These are phyloP conservation scores for Cryoendolithus antarcticus DNA, from an alignment of 2,329 filamentous ascomycete genomes.

Conservation along the genomic window DNA sequence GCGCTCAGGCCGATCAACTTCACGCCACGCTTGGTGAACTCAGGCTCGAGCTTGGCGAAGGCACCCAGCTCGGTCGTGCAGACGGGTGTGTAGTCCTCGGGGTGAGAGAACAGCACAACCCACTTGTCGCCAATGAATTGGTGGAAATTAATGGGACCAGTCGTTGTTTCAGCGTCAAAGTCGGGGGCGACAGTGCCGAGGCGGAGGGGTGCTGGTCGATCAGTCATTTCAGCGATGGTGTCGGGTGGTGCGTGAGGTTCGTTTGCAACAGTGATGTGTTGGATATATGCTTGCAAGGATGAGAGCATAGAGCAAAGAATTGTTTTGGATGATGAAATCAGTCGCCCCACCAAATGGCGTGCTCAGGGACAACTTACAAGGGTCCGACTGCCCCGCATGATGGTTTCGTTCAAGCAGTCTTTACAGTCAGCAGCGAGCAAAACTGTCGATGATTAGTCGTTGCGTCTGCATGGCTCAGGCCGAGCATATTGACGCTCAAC, in stretches of 20 bases:
- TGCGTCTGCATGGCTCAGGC: too few relatives aligned
- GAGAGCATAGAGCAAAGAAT: too few relatives aligned
- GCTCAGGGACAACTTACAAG: too few relatives aligned
- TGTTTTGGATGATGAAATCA: neutral
- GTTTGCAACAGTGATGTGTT: neutral
- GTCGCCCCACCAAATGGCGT: too few relatives aligned
- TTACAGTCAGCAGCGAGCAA: too few relatives aligned
- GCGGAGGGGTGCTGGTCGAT: slow-evolving; percentile 38
- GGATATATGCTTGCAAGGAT: neutral
- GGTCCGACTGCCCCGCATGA: too few relatives aligned
- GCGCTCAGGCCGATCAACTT: slow-evolving; percentile 49
- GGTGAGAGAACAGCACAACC: slow-evolving; percentile 61
- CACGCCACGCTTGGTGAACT: slow-evolving; percentile 49
- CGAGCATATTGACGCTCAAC: too few relatives aligned
- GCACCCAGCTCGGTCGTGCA: slow-evolving; percentile 53
- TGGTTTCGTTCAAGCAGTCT: too few relatives aligned
- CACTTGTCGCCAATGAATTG: slow-evolving; percentile 59
- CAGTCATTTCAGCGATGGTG: slow-evolving; percentile 8
- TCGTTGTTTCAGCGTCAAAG: slow-evolving; percentile 56
- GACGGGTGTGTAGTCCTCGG: slow-evolving; percentile 48
- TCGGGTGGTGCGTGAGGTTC: slow-evolving; percentile 1
- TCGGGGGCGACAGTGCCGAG: slow-evolving; percentile 56
- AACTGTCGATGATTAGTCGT: too few relatives aligned
- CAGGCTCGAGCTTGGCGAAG: slow-evolving; percentile 51
- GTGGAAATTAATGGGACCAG: slow-evolving; percentile 58